These are phyloP conservation scores for Pseudophaeomoniella oleicola DNA, from an alignment of 2,329 filamentous ascomycete genomes.

Conservation along the genomic window DNA sequence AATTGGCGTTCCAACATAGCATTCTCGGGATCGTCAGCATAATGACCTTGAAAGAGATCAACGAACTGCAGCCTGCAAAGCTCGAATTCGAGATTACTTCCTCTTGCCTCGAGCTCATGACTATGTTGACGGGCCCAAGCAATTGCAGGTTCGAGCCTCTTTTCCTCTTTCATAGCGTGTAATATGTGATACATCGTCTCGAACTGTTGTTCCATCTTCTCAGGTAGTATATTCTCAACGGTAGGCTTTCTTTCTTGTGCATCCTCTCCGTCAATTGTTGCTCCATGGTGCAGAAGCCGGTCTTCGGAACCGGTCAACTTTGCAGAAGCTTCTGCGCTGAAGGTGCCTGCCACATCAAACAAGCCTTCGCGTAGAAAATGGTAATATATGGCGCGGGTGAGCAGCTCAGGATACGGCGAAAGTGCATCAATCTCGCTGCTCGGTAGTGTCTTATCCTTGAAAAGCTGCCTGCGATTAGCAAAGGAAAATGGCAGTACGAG, in stretches of 20 bases:
- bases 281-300: constrained; percentile 10
- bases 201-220: constrained; percentile 56
- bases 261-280: constrained; percentile 3
- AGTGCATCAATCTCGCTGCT: constrained; percentile 71
- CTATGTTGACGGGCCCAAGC: constrained; percentile 67
- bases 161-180: constrained; percentile 53
- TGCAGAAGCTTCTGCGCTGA: constrained; percentile 51
- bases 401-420: constrained; percentile 56
- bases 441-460: constrained; percentile 53
- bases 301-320: constrained; percentile 15
- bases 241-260: constrained; percentile 14
- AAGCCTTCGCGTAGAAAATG: constrained; percentile 89
- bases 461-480: constrained; percentile 35
- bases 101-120: constrained; percentile 57
- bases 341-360: constrained; percentile 74
- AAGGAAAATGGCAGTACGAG: constrained; percentile 14
- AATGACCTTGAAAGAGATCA: constrained; percentile 63
- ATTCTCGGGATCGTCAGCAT: constrained; percentile 28
- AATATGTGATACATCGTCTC: constrained; percentile 83
- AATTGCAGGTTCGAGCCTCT: constrained; percentile 71
- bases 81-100: constrained; percentile 91
- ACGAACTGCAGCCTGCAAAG: constrained; percentile 81
- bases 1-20: constrained; percentile 37
- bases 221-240: constrained; percentile 24
- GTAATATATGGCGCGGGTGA: constrained; percentile 92